Conservation (phyloP, 352 stramenopile species). For the Saprolegnia parasitica region DNA sequence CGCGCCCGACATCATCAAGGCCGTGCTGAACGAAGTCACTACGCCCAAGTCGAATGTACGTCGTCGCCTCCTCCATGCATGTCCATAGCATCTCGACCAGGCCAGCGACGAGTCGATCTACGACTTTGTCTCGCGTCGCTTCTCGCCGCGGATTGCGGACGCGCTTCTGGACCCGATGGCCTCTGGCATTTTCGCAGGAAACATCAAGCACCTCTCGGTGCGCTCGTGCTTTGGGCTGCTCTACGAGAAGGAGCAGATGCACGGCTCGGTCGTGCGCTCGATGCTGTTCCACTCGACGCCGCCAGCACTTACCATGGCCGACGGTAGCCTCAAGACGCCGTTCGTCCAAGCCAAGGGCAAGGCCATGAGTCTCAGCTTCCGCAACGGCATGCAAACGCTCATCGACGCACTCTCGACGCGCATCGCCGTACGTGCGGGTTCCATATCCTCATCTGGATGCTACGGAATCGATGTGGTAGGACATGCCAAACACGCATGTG, state of each 20-base stretch:
- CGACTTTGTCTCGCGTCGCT: constrained; percentile 67
- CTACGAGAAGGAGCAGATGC: constrained; percentile 61
- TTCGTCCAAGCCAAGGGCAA: constrained; percentile 67
- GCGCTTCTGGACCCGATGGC: constrained; percentile 71
- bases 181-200: constrained; percentile 84
- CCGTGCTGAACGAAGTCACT: constrained; percentile 65
- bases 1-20: constrained; percentile 44
- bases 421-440: constrained; percentile 36
- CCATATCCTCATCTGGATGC: neutral
- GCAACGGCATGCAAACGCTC: constrained; percentile 66
- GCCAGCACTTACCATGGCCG: constrained; percentile 46
- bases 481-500: constrained; percentile 30
- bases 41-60: constrained; percentile 34
- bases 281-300: constrained; percentile 27
- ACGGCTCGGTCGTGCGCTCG: constrained; percentile 73
- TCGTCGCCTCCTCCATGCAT: neutral
- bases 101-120: constrained; percentile 74
- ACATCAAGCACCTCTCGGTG: constrained; percentile 73
- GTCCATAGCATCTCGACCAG: constrained; percentile 21
- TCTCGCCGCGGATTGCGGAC: constrained; percentile 75
- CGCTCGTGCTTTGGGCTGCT: constrained; percentile 77
- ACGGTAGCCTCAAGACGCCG: constrained; percentile 59
- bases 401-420: constrained; percentile 45
- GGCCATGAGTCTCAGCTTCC: constrained; percentile 84
- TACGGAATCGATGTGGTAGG: no score